Conservation (phyloP, 768 basidiomycete genomes). For the Xanthoconium stramineum region DNA sequence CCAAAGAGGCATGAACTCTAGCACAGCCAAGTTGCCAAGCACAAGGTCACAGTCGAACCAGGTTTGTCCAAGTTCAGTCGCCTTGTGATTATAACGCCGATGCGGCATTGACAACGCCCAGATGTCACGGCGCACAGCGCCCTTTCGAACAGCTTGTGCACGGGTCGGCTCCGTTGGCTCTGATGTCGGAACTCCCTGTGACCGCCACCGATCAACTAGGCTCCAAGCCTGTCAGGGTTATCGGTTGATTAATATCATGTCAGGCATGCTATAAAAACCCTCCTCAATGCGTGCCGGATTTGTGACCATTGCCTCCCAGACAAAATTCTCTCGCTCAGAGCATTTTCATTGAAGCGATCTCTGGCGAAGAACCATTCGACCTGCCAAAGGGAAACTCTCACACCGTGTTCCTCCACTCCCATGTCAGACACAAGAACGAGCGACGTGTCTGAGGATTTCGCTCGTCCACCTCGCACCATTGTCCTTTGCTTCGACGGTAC, state of each 20-base stretch:
- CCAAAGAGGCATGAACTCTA: no score
- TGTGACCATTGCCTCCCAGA: not conserved
- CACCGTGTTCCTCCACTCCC: not conserved
- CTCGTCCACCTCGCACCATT: conserved; percentile 39
- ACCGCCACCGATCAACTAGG: not conserved
- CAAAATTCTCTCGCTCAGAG: not conserved
- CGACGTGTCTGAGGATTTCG: not conserved
- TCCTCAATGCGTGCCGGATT: no score
- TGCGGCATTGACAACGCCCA: not conserved
- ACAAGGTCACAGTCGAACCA: not conserved
- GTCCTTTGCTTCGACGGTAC: conserved; percentile 75
- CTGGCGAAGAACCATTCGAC: not conserved
- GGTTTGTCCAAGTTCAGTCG: not conserved
- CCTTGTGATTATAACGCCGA: not conserved
- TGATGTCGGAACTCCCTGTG: not conserved
- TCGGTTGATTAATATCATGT: not conserved
- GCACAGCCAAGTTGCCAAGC: not conserved
- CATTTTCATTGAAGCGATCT: not conserved
- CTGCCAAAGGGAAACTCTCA: not conserved
- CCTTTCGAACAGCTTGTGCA: not conserved
- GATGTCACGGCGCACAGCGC: not conserved
- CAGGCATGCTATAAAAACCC: conserved; percentile 7
- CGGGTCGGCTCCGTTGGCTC: not conserved
- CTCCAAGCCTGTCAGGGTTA: not conserved
- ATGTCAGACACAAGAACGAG: conserved; percentile 17